Evolutionary conservation across 2,329 filamentous ascomycete genomes (phyloP), one percentile per base, ranked within the genome.

Genomic region (Apiospora hydei): DNA sequence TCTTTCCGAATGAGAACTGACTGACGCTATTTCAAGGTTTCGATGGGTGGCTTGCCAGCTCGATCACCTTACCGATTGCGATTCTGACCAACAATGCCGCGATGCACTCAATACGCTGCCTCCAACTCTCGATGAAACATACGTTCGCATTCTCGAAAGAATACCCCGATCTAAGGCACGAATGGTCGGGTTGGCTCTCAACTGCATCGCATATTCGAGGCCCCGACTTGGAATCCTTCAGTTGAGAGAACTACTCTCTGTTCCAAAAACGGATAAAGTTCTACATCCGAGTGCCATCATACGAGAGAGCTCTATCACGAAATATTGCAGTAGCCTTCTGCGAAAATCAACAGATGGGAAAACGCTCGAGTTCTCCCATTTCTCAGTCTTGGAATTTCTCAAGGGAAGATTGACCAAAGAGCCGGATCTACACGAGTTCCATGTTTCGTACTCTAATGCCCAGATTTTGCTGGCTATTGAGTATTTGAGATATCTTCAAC

Each of bases 351-450:
- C 72, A 10, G 41, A 73, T 41, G 72, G 64, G 38, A 2, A n/a
- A n/a, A n/a, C n/a, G n/a, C 30, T 2, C 1, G 74, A 77, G 26
- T 77, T 76, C 44, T 70, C 76, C 0, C 76, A 77, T 69, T 76
- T 75, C 30, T 73, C 76, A 0, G 75, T 77, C 16, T 70, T 53
- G 10, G 75, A 77, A 24, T 77, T 75, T 24, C 67, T 77, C 18
- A 41, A 70, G 13, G 68, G 70, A 10, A 30, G 71, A 2, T 26
- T 75, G 24, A 69, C 72, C 0, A 38, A 24, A 13, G 38, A 53
- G 14, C 43, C 38, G 7, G 69, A 73, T 21, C 69, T 75, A 26
- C 49, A 68, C 6, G 21, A 44, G 2, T 76, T 73, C 46, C 18
- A 73, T 26, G 66, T 77, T 21, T 76, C 74, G 4, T 24, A 71